A percentile compares a stretch with the other conserved stretches of the same genome.
Evolutionary conservation across 2,329 filamentous ascomycete genomes (phyloP).

Genomic region (Mycosphaerella sp.): DNA sequence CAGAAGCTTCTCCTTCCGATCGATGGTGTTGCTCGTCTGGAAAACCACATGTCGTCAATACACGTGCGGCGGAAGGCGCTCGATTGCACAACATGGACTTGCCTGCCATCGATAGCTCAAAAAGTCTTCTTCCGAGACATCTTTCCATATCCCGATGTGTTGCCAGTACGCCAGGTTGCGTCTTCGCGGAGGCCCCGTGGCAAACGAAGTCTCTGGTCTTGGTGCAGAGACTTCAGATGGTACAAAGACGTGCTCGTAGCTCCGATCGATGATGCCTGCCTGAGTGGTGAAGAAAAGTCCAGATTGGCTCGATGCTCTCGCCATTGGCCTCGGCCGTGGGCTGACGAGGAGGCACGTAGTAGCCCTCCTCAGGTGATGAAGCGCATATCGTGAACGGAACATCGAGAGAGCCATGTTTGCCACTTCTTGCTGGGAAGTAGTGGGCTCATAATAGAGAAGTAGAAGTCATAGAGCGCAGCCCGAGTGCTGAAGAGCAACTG

Average conservation of each 20-base stretch:
- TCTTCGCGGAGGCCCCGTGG: background rate
- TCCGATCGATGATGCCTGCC: conserved; percentile 8
- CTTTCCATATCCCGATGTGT: conserved; percentile 39
- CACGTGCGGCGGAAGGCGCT: background rate
- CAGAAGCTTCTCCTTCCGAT: conserved; percentile 43
- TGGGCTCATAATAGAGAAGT: background rate
- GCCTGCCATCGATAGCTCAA: conserved; percentile 52
- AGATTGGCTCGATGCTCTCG: background rate
- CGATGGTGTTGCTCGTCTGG: conserved; percentile 48
- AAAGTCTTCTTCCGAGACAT: conserved; percentile 46
- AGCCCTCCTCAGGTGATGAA: background rate
- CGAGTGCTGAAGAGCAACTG: background rate
- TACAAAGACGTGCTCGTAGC: conserved; percentile 5
- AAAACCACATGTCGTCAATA: conserved; percentile 4
- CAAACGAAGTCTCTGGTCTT: background rate
- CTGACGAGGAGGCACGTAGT: background rate
- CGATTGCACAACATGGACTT: conserved; percentile 28
- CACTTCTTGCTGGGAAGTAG: background rate
- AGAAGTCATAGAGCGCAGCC: background rate
- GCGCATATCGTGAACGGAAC: background rate
- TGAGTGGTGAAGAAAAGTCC: conserved; percentile 10
- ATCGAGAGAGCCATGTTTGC: background rate
- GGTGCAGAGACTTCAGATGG: conserved; percentile 10
- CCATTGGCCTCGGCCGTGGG: background rate
- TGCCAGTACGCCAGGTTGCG: conserved; percentile 18